Conservation (phyloP, 495 filamentous ascomycete genomes). For the Aspergillus conjunctus region DNA sequence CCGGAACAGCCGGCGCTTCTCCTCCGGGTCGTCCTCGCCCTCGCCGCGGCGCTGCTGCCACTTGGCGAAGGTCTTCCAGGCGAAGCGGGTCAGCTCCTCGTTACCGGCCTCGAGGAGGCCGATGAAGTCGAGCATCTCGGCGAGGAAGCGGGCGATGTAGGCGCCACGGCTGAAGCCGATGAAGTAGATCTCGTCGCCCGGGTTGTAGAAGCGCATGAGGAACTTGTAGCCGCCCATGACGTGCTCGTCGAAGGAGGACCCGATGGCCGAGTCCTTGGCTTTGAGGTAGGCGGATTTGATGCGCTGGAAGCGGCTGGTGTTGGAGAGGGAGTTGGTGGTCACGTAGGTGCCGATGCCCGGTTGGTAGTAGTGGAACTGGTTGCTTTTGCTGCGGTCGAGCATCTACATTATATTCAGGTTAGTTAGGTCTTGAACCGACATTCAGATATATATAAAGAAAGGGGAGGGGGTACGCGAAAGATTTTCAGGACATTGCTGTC, state of each 20-base stretch:
- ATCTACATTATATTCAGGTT: slow-evolving; percentile 34
- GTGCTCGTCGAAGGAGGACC: slow-evolving; percentile 80
- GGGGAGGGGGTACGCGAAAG: slow-evolving; percentile 52
- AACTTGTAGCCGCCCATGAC: slow-evolving; percentile 80
- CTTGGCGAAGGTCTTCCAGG: slow-evolving; percentile 82
- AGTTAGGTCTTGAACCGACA: not conserved
- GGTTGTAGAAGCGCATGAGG: slow-evolving; percentile 76
- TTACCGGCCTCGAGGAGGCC: slow-evolving; percentile 74
- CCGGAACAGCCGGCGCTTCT: slow-evolving; percentile 67
- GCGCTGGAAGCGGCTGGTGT: slow-evolving; percentile 61
- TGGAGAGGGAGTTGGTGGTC: slow-evolving; percentile 64
- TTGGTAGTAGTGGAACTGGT: slow-evolving; percentile 48
- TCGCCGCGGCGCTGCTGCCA: slow-evolving; percentile 73
- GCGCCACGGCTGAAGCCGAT: slow-evolving; percentile 80
- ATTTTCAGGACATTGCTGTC: slow-evolving; percentile 93
- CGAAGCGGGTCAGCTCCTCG: slow-evolving; percentile 76
- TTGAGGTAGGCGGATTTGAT: slow-evolving; percentile 78
- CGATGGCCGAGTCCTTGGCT: slow-evolving; percentile 82
- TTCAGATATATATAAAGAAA: no score
- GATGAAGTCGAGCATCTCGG: slow-evolving; percentile 80
- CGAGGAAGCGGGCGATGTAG: slow-evolving; percentile 76
- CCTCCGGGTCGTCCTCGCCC: slow-evolving; percentile 56
- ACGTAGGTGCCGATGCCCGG: slow-evolving; percentile 88
- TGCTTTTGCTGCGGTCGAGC: slow-evolving; percentile 56
- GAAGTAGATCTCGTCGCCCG: slow-evolving; percentile 72